Percentiles rank a stretch among this genome's conserved stretches.
These are phyloP conservation scores for Epichloe brachyelytri DNA, from an alignment of 2,329 filamentous ascomycete genomes.

Conservation along the genomic window DNA sequence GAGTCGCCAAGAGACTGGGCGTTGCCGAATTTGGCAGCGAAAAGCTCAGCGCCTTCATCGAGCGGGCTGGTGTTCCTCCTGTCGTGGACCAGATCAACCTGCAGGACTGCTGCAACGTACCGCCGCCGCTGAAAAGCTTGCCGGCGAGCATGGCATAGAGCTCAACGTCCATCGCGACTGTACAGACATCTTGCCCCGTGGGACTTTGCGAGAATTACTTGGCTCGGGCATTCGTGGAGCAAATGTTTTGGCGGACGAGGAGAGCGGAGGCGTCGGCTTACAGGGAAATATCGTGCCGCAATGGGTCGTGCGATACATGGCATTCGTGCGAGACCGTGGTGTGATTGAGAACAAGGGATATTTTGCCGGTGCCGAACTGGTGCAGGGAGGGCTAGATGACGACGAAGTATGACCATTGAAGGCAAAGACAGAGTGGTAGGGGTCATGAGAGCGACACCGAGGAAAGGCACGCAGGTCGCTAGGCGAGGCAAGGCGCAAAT, in stretches of 20 bases:
- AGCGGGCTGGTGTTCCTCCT: conserved; percentile 57
- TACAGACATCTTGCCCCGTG: conserved; percentile 76
- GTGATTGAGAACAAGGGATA: conserved; percentile 99
- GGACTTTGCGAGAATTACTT: conserved; percentile 73
- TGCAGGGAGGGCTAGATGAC: conserved; percentile 1
- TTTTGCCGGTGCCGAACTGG: conserved; percentile 71
- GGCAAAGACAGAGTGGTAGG: background rate
- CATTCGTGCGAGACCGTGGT: conserved; percentile 82
- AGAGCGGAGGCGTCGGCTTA: conserved; percentile 42
- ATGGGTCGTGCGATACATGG: conserved; percentile 97
- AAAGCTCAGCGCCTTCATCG: conserved; percentile 65
- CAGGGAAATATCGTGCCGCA: conserved; percentile 70
- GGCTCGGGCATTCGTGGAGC: conserved; percentile 60
- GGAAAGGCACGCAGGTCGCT: background rate
- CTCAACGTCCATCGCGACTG: conserved; percentile 89
- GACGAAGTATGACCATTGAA: background rate
- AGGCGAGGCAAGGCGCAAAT: background rate
- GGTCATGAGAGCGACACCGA: background rate
- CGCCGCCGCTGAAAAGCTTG: conserved; percentile 75
- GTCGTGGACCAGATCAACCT: conserved; percentile 93
- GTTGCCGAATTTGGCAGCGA: conserved; percentile 85
- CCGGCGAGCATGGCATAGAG: conserved; percentile 73
- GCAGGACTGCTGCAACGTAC: conserved; percentile 89
- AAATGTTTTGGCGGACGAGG: conserved; percentile 56
- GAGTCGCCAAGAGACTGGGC: conserved; percentile 63